Conservation (phyloP, 257 asterid species). For the Striga asiatica region DNA sequence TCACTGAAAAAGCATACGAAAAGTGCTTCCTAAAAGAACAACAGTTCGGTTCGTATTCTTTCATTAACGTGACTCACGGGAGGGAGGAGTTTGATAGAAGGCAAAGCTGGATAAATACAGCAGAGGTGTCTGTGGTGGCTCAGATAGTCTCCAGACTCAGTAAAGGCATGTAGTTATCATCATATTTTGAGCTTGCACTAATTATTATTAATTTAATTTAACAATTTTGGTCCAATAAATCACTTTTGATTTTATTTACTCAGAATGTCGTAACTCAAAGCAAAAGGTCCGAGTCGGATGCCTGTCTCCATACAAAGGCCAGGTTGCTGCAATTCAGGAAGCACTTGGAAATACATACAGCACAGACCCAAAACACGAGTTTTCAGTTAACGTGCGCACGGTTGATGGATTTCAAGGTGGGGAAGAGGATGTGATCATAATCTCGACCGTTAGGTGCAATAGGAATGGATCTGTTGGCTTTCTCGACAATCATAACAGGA, state of each 20-base stretch:
- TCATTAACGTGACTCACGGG: slow-evolving; percentile 44
- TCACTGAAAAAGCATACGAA: slow-evolving; percentile 21
- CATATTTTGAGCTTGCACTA: too few species aligned
- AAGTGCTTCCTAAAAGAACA: slow-evolving; percentile 34
- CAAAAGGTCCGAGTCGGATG: slow-evolving; percentile 55
- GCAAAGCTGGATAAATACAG: slow-evolving; percentile 34
- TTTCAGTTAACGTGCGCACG: slow-evolving; percentile 57
- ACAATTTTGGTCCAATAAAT: too few species aligned
- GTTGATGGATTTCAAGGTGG: slow-evolving; percentile 92
- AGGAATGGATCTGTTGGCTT: background rate
- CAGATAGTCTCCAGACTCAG: slow-evolving; percentile 47
- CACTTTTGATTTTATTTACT: too few species aligned
- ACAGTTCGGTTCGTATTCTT: slow-evolving; percentile 53
- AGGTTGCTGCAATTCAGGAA: slow-evolving; percentile 47
- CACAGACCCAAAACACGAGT: slow-evolving; percentile 30
- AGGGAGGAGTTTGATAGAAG: slow-evolving; percentile 36
- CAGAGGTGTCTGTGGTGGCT: slow-evolving; percentile 40
- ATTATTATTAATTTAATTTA: too few species aligned
- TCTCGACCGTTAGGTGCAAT: slow-evolving; percentile 54
- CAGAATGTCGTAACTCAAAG: slow-evolving; percentile 32
- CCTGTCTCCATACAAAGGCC: slow-evolving; percentile 79
- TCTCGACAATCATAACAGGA: background rate
- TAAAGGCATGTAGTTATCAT: slow-evolving; percentile 36
- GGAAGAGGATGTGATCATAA: slow-evolving; percentile 64
- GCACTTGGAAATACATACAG: slow-evolving; percentile 42